Conservation (phyloP, 352 stramenopile species). For the Phytophthora pisi region DNA sequence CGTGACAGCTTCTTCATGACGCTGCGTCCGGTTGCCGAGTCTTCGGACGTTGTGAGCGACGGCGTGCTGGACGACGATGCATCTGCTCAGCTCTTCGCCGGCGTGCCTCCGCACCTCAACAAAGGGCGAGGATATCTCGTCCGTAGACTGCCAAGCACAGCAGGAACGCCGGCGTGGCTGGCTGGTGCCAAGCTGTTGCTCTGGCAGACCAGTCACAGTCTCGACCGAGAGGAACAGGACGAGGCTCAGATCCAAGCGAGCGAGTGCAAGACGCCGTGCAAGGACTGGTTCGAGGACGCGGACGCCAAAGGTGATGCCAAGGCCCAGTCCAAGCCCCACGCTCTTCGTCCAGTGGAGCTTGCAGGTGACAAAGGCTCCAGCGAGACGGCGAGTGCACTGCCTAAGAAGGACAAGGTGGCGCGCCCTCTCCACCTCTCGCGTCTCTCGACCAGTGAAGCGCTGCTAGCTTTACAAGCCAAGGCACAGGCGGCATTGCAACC, state of each 20-base stretch:
- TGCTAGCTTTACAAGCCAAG: conserved; percentile 25
- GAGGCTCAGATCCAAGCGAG: conserved; percentile 41
- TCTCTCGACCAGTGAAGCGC: conserved; percentile 14
- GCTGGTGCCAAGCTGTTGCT: conserved; percentile 56
- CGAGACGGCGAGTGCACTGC: background rate
- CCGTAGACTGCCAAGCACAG: conserved; percentile 34
- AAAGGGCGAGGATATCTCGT: conserved; percentile 68
- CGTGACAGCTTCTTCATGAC: conserved; percentile 59
- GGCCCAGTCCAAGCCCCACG: conserved; percentile 22
- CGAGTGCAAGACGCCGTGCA: conserved; percentile 32
- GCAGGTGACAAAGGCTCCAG: conserved; percentile 20
- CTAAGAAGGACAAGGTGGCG: conserved; percentile 40
- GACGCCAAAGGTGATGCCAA: conserved; percentile 19
- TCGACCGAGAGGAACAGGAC: conserved; percentile 51
- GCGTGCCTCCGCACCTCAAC: conserved; percentile 42
- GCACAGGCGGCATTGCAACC: conserved; percentile 9
- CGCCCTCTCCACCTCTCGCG: conserved; percentile 36
- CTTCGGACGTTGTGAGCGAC: conserved; percentile 35
- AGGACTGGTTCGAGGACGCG: conserved; percentile 49
- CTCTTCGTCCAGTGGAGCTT: conserved; percentile 21
- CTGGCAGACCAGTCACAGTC: conserved; percentile 62
- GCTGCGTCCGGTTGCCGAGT: conserved; percentile 33
- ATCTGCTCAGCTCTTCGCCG: conserved; percentile 48
- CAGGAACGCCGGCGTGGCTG: conserved; percentile 42
- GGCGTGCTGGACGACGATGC: conserved; percentile 36